Evolutionary conservation across 2,329 filamentous ascomycete genomes (phyloP), one percentile per base, ranked within the genome.

Genomic region (Ceratocystis variospora): DNA sequence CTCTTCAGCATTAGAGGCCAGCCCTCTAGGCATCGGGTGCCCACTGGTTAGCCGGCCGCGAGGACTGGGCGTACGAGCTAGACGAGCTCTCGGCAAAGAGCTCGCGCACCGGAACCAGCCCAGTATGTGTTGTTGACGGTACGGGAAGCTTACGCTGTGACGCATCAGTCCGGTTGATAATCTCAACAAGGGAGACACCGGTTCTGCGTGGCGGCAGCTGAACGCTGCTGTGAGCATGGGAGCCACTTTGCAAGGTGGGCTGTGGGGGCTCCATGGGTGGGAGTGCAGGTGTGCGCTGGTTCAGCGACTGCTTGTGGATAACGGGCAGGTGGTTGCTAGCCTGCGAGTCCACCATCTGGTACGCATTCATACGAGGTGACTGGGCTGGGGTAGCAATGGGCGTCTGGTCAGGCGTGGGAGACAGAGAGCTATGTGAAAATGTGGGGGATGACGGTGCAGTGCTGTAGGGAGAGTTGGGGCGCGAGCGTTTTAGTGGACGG

Each of bases 391-490:
- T 99, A 33, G 92, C 93, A 66, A 97, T 85, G n/a, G 93, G 93
- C n/a, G 94, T 97, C 79, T 96, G 92, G 73, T 97, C 93, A 10
- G 93, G 94, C 1, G 93, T 99, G 3, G 93, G 94, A 8, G 93
- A 97, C 61, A 93, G 83, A 10, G 93, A 96, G 76, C 96, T 91
- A 77, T 96, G 91, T 1, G 93, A 96, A 75, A 96, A 96, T 2
- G 92, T 96, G 31, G 93, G 93, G 41, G 93, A 97, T 31, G 93
- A 96, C 22, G 94, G 94, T 61, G 93, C 93, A 1, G 93, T 97
- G 7, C 92, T 96, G 77, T 95, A 90, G 64, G 93, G 94, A 45
- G 93, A 96, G 75, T 92, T 94, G 55, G 94, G 93, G 71, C 93
- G 81, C 68, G 93, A 97, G 69, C 91, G 86, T 81, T 97, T 97